Evolutionary conservation across 78 protist genomes (phyloP), one percentile per base, ranked within the genome.

Genomic region (Ministeria vibrans): DNA sequence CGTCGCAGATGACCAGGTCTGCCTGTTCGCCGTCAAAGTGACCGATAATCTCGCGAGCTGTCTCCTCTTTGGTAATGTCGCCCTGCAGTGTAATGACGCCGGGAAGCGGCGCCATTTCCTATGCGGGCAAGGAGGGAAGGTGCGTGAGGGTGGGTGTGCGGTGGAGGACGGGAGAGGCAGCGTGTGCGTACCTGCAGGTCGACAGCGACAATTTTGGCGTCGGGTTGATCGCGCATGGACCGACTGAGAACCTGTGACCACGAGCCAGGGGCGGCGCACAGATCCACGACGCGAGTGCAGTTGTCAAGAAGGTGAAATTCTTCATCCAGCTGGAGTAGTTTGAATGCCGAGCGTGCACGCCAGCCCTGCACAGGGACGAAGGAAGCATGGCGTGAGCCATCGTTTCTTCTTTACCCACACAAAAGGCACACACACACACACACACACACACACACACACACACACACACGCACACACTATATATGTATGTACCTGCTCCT

Each of bases 261-360:
- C 45, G 84, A 71, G 4, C 98, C 99, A 0, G 99, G 99, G 13
- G 99, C 99, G 0, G 99, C 98, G 77, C 99, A 98, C 55, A 98
- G 89, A 81, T 98, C 99, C 5, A 98, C 99, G 11, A 87, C 99
- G 6, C 94, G 75, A 15, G 44, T n/a, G 32, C 36, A 74, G 62
- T 18, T 30, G 32, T 41, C 82, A 66, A 98, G 93, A 11, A 98
- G 73, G 49, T 72, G 41, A 53, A 89, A 95, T 69, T 95, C 88
- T 44, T 94, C 97, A 70, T 97, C 97, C 1, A 98, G 77, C 76
- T 97, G 99, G 32, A 98, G 86, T 39, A 98, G 91, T 70, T 98
- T 98, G 86, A 86, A 98, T 20, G 99, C 99, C 0, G 95, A 88
- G 13, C 99, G 85, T 0, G 99, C 99, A 5, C 99, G 86, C 88